These are phyloP conservation scores for Aspergillus bridgeri DNA, from an alignment of 495 filamentous ascomycete species.

Conservation along the genomic window DNA sequence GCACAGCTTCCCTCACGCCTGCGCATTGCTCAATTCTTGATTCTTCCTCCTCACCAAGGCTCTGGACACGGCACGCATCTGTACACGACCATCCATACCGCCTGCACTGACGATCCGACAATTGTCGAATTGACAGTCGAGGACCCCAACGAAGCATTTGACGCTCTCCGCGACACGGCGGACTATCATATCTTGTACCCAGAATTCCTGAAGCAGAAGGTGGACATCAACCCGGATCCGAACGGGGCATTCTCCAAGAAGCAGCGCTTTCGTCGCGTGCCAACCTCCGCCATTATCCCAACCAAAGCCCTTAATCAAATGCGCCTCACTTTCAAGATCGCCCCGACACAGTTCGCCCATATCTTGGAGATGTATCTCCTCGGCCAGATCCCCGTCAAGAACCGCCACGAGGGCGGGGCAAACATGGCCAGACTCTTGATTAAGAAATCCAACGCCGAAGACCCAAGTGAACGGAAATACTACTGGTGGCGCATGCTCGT, in stretches of 20 bases:
- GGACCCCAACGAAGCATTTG: constrained; percentile 93
- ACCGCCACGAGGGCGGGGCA: constrained; percentile 53
- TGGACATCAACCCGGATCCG: constrained; percentile 44
- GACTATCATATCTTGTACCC: constrained; percentile 66
- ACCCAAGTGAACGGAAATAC: constrained; percentile 61
- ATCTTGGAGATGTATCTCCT: constrained; percentile 88
- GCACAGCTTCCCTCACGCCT: constrained; percentile 61
- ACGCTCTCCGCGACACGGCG: constrained; percentile 79
- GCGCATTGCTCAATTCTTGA: constrained; percentile 89
- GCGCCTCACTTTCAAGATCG: constrained; percentile 69
- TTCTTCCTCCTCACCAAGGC: constrained; percentile 83
- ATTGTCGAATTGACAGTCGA: constrained; percentile 88
- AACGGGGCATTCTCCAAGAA: constrained; percentile 35
- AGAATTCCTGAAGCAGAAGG: constrained; percentile 40
- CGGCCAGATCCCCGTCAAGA: constrained; percentile 59
- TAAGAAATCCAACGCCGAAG: constrained; percentile 48
- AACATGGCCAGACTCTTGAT: constrained; percentile 51
- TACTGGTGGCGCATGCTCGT: constrained; percentile 79
- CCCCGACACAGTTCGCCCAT: constrained; percentile 79
- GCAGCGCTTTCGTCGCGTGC: constrained; percentile 46
- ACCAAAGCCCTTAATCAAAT: constrained; percentile 54
- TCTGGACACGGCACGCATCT: constrained; percentile 75
- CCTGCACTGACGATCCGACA: constrained; percentile 57
- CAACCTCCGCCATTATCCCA: constrained; percentile 61
- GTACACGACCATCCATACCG: constrained; percentile 70